Conservation (phyloP, 345 rosid species). For the Turnera subulata region DNA sequence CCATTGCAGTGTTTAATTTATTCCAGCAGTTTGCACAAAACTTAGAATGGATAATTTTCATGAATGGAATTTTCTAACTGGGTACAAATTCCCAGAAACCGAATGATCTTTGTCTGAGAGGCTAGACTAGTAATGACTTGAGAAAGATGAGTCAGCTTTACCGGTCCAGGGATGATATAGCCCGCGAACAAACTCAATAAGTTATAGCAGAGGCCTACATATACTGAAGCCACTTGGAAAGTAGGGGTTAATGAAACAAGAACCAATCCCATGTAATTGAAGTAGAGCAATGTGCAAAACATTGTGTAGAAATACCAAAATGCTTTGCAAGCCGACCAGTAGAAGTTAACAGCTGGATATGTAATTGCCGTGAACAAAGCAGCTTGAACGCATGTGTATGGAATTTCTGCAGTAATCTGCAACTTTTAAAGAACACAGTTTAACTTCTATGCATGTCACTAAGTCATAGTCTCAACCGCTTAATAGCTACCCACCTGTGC, state of each 20-base stretch:
- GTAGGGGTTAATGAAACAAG: constrained; percentile 40
- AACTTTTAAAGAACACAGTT: neutral
- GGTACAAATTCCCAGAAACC: too few species aligned
- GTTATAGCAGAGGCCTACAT: constrained; percentile 28
- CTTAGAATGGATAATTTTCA: too few species aligned
- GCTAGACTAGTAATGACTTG: too few species aligned
- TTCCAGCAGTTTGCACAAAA: too few species aligned
- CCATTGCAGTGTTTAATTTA: too few species aligned
- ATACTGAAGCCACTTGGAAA: constrained; percentile 31
- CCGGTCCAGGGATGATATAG: constrained; percentile 45
- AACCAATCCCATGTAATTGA: constrained; percentile 47
- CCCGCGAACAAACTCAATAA: constrained; percentile 37
- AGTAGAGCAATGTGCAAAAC: constrained; percentile 39
- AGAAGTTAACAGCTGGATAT: constrained; percentile 34
- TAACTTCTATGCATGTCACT: too few species aligned
- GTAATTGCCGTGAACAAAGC: constrained; percentile 31
- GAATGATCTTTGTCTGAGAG: too few species aligned
- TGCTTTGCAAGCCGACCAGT: constrained; percentile 34
- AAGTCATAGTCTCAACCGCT: too few species aligned
- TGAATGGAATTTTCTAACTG: too few species aligned
- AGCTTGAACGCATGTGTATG: constrained; percentile 37
- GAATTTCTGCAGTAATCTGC: constrained; percentile 42
- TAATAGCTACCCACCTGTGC: constrained; percentile 45
- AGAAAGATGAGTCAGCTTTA: constrained; percentile 15
- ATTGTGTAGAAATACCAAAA: constrained; percentile 43